Conservation (phyloP, 1,284 basidiomycete species). For the Fereydounia khargensis region DNA sequence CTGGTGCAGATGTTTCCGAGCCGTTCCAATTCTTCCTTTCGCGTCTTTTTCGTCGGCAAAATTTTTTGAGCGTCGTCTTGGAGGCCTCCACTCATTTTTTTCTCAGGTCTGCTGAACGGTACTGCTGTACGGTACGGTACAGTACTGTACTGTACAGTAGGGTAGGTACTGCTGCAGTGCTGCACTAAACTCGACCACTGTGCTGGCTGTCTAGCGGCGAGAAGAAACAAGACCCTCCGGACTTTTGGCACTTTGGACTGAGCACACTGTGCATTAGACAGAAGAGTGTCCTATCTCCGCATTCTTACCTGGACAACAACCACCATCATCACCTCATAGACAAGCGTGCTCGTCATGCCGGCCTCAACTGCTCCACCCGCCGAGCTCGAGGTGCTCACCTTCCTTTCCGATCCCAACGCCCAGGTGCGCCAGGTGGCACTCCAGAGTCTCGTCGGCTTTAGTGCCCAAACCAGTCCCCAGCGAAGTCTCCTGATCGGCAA, state of each 20-base stretch:
- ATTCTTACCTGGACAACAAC: not conserved
- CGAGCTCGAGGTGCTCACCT: slow-evolving; percentile 70
- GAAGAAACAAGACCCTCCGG: not conserved
- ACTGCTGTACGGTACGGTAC: too few relatives aligned
- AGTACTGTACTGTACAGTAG: too few relatives aligned
- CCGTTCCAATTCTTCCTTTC: too few relatives aligned
- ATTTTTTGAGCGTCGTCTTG: too few relatives aligned
- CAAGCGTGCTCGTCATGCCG: slow-evolving; percentile 9
- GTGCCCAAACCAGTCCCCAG: slow-evolving; percentile 35
- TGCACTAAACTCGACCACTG: too few relatives aligned
- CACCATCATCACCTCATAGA: not conserved
- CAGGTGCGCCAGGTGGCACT: slow-evolving; percentile 83
- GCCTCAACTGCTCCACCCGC: slow-evolving; percentile 16
- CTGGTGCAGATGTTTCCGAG: too few relatives aligned
- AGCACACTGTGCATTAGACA: not conserved
- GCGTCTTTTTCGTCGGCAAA: too few relatives aligned
- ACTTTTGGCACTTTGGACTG: slow-evolving; percentile 8
- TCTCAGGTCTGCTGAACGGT: too few relatives aligned
- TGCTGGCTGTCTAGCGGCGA: slow-evolving; percentile 8
- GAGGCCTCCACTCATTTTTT: too few relatives aligned
- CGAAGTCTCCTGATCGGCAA: slow-evolving; percentile 43
- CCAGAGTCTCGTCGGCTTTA: slow-evolving; percentile 68
- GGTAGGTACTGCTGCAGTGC: too few relatives aligned
- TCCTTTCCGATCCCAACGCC: slow-evolving; percentile 81
- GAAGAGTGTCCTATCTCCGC: slow-evolving; percentile 3